A percentile compares a stretch with the other conserved stretches of the same genome.
Evolutionary conservation across 495 filamentous ascomycete genomes (phyloP).

Genomic region (Lasiosphaeris hirsuta): DNA sequence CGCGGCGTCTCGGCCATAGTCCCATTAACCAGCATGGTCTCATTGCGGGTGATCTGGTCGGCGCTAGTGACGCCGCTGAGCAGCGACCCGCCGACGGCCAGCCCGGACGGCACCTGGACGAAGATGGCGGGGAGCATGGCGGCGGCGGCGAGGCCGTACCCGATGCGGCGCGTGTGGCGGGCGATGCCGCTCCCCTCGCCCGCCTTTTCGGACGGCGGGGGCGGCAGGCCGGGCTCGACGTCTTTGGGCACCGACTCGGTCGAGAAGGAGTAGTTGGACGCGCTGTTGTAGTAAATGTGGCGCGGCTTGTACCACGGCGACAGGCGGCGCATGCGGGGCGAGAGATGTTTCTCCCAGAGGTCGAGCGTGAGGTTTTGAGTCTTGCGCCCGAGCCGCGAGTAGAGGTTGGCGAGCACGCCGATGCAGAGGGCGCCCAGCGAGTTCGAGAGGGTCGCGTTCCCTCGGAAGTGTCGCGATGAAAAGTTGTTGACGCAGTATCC

Average conservation of each 20-base stretch:
- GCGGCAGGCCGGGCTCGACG: conserved; percentile 8
- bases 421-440: conserved; percentile 84
- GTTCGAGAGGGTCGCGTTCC: conserved; percentile 77
- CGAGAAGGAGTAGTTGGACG: conserved; percentile 1
- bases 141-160: conserved; percentile 79
- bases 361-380: conserved; percentile 29
- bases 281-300: conserved; percentile 14
- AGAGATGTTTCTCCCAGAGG: conserved; percentile 28
- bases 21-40: conserved; percentile 28
- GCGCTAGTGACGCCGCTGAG: conserved; percentile 82
- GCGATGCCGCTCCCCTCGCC: conserved; percentile 7
- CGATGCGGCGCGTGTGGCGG: conserved; percentile 31
- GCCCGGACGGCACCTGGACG: conserved; percentile 86
- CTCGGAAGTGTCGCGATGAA: conserved; percentile 64
- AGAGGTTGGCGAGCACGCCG: conserved; percentile 82
- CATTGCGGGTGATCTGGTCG: conserved; percentile 64
- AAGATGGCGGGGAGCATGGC: conserved; percentile 91
- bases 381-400: conserved; percentile 66
- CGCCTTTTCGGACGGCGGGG: conserved; percentile 2
- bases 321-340: conserved; percentile 21
- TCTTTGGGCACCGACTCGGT: conserved; percentile 15
- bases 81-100: conserved; percentile 79
- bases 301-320: neutral
- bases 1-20: conserved; percentile 29
- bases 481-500: conserved; percentile 91